Base-by-base conservation (phyloP, 2,329 filamentous ascomycete genomes). In the Phoma sp. region DNA sequence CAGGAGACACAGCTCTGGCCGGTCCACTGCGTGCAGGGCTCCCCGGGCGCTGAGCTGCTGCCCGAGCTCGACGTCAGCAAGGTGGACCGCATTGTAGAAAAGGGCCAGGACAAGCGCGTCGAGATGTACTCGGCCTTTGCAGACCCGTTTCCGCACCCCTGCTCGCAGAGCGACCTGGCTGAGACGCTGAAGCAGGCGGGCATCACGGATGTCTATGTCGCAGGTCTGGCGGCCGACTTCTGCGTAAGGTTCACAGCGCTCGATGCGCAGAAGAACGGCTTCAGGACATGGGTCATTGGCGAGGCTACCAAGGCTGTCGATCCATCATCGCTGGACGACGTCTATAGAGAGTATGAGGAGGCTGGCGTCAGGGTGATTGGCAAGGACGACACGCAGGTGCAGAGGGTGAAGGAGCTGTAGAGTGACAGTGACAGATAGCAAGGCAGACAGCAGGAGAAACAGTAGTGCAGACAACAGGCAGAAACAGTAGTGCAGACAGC, bases 111-210 rank as follows among this genome's bases (percentile, higher is more conserved):
- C 69, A 73, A 80, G 37, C 79, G 83, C 37, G 84, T 96, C 2
- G 95, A 99, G 76, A 96, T 97, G 90, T 98, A 97, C 77, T 93
- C 89, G 57, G 92, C 89, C 0, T 98, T 99, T 2, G 88, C 88
- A 56, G 90, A 93, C 69, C 90, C 91, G 0, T 93, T 97, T 65
- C 76, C 76, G 32, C 81, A 81, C 5, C 86, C 87, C 1, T 79
- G 89, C 12, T 79, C 78, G 21, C 85, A 77, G 66, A 87, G 84
- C 66, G 87, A 87, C 12, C 78, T 98, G 21, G 83, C 81, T 1
- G 77, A 69, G 1, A 68, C 80, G 40, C 73, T 99, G 62, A 81
- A 74, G 45, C 79, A 79, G 2, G 78, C 78, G 14, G 79, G 76
- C 0, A 79, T 96, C 23, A 92, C 90, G 5, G 84, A 96, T 72